Base-by-base conservation (phyloP, 441 rosid genomes). In the Adansonia madagascariensis region DNA sequence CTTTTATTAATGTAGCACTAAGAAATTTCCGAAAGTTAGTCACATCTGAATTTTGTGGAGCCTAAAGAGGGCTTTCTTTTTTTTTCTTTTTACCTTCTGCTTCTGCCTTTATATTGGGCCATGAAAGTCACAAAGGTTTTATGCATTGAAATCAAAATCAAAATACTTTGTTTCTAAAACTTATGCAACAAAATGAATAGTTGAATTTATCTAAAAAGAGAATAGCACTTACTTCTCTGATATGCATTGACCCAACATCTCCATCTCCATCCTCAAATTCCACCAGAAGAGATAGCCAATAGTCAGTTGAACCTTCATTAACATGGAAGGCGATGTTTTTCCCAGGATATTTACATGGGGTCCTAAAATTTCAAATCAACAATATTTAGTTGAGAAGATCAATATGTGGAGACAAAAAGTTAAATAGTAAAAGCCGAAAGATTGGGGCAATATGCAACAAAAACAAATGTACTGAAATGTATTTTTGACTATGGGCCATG, bases 211-310 rank as follows among this genome's bases (percentile, higher is more conserved):
- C 1, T 35, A 7, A 39, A 60, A 49, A 57, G 27, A n/a, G 18
- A 10, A 55, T 35, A 35, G 62, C 8, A 52, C 80, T 60, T 87
- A 92, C 98, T 71, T 93, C 89, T 85, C 86, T 89, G 15, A 95
- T 90, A 62, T 95, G 97, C 97, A 94, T 92, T 39, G 97, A 90
- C 53, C 98, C 98, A 75, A 95, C 90, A 79, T 95, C 99, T 20
- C 98, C 99, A 78, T 95, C 98, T 47, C 98, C 98, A 64, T 95
- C 98, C 82, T 94, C 98, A 76, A 85, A 95, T 82, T 89, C 97
- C 67, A 94, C 94, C 24, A 91, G 83, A 80, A 95, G 88, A 17
- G 99, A 94, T 1, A 95, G 80, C 97, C 97, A 95, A 47, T 86
- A 91, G 72, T 85, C 84, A 3, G 95, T 91, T 17, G 99, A 95